Evolutionary conservation across 2,329 filamentous ascomycete genomes (phyloP), one percentile per base, ranked within the genome.

Genomic region (Nigrospora sphaerica): DNA sequence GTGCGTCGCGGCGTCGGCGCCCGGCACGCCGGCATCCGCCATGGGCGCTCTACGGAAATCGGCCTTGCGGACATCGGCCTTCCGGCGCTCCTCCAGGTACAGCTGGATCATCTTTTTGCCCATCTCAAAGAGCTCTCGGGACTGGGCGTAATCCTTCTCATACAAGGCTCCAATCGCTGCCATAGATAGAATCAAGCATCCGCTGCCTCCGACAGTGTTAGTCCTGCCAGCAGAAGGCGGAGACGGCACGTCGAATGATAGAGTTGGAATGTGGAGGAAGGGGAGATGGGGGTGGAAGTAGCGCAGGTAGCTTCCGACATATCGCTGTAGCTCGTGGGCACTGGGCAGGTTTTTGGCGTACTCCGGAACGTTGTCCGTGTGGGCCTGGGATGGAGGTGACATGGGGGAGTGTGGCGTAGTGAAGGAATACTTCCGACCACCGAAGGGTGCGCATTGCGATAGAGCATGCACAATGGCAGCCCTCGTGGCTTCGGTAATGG

Each of bases 71-170:
- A 95, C 84, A 61, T 95, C 90, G 45, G 86, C 86, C 63, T 91
- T 92, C 53, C 90, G 83, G 48, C 90, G 80, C 64, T 95, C 90
- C 63, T 97, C 92, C 32, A 98, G 78, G 62, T 95, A 95, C 50
- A 91, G 75, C 52, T 92, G 85, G 48, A 97, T 95, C 85, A 95
- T 89, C 68, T 90, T 95, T 72, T 96, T 96, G 42, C 91, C 88
- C 61, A 90, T 85, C 55, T 95, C 88, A 59, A 96, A 96, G 9
- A 98, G 69, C 40, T 95, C 86, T 62, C 85, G 86, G 19, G 91
- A 95, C 46, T 85, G 79, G 28, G 76, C 74, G 48, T 84, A 81
- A 49, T 97, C 91, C 60, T 85, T 81, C 68, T 96, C 92, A 67
- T 95, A 96, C 35, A 96, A 72, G 33, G 71, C 70, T 44, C 71